phyloP scores from a whole-genome alignment of 2,329 filamentous ascomycete species.

The Eutypa lata region DNA sequence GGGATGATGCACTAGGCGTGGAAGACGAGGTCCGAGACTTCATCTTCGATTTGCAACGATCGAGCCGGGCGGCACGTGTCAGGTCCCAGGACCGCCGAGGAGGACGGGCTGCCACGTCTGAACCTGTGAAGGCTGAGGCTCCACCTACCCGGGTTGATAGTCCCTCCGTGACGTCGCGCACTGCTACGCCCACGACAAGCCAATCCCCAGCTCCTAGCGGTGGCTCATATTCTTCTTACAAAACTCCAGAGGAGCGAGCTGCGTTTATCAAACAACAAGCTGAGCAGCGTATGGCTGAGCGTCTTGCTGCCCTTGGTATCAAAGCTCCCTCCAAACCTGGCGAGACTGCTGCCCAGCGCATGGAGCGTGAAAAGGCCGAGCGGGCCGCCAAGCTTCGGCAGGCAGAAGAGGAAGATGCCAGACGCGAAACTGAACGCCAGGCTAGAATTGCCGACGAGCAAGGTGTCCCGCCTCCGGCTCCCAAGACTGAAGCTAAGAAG shows the following conservation, averaged over 20 bases:
- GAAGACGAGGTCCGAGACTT: constrained; percentile 97
- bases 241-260: constrained; percentile 88
- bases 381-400: constrained; percentile 81
- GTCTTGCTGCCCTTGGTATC: constrained; percentile 88
- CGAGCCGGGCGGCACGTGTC: constrained; percentile 72
- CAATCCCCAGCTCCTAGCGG: constrained; percentile 43
- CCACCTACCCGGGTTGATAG: constrained; percentile 50
- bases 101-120: constrained; percentile 37
- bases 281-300: constrained; percentile 93
- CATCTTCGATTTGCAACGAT: constrained; percentile 91
- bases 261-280: constrained; percentile 97
- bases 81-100: constrained; percentile 54
- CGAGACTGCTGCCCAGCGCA: constrained; percentile 78
- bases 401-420: constrained; percentile 91
- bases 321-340: constrained; percentile 76
- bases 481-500: constrained; percentile 53
- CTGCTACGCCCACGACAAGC: constrained; percentile 48
- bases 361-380: constrained; percentile 85
- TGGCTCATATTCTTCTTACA: constrained; percentile 76
- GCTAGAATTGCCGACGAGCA: constrained; percentile 78
- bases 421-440: constrained; percentile 83
- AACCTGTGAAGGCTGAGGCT: constrained; percentile 43
- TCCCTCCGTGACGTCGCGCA: constrained; percentile 50
- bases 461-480: constrained; percentile 55
- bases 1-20: constrained; percentile 94